Base-by-base conservation (phyloP, 1,284 basidiomycete genomes). In the Trametes polyzona region DNA sequence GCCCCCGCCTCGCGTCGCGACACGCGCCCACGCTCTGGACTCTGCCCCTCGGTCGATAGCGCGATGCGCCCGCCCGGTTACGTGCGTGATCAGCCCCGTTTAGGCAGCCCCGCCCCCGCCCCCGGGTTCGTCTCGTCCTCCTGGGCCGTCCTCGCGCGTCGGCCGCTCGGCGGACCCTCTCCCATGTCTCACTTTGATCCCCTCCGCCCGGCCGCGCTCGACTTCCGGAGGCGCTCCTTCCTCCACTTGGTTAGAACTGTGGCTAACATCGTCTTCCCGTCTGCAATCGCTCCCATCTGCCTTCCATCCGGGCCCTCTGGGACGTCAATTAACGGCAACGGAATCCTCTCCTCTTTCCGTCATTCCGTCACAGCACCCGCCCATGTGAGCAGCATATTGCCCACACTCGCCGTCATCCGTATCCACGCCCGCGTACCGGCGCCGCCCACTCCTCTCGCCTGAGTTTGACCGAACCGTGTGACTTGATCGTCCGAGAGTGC, bases 41-140 rank as follows among this genome's bases (percentile, higher is more conserved):
- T 11, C 32, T n/a, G n/a, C n/a, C n/a, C n/a, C n/a, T n/a, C n/a
- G n/a, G 7, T 29, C 35, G 26, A 39, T 32, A 27, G 36, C 47
- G 47, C 47, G 36, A 49, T 11, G 14, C 47, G 37, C 36, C 35
- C 48, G n/a, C 11, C 37, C 26, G 10, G 30, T 48, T 47, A 47
- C 46, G 53, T 41, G 37, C 46, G 46, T 37, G 33, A 55, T 48
- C 9, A 21, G 10, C 46, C 30, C 46, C n/a, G 24, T 35, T 35
- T 43, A 36, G 37, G 53, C 53, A 55, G 17, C 47, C 53, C 53
- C 53, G 46, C 53, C 40, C 53, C 53, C 37, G 52, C 52, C 21
- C 36, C 27, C 35, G n/a, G 51, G 42, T 27, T 4, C 52, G 14
- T 26, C 49, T 51, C 19, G 29, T 11, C 27, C 17, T 23, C 27